Conservation (phyloP, 495 filamentous ascomycete genomes). For the Hypoxylon cercidicola region DNA sequence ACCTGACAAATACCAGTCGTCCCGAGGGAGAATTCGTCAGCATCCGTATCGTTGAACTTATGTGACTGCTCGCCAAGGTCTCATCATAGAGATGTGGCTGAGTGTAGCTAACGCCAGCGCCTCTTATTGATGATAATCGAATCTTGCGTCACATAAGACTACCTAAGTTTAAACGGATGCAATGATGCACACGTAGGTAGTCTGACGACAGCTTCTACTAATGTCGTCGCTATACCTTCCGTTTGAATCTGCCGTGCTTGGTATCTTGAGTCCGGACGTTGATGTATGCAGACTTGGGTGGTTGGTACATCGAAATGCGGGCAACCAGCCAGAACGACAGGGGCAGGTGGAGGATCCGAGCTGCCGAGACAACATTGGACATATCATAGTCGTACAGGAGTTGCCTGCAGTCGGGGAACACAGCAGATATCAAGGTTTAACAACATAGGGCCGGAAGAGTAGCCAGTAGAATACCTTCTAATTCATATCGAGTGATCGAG, state of each 20-base stretch:
- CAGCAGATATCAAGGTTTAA: slow-evolving; percentile 6
- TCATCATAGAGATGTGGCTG: not conserved
- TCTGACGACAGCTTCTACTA: not conserved
- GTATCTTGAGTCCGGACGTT: not conserved
- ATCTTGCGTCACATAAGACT: not conserved
- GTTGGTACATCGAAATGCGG: not conserved
- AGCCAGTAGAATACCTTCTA: not conserved
- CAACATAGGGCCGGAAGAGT: slow-evolving; percentile 6
- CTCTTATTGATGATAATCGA: not conserved
- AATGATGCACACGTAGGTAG: not conserved
- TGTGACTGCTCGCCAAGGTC: not conserved
- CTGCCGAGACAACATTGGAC: slow-evolving; percentile 1
- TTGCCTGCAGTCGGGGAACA: slow-evolving; percentile 1
- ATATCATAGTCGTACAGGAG: not conserved
- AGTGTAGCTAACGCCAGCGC: not conserved
- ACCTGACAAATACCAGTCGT: not conserved
- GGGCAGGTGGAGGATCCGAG: not conserved
- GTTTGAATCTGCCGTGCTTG: not conserved
- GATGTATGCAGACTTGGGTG: not conserved
- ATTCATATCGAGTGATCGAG: not conserved
- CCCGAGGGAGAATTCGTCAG: not conserved
- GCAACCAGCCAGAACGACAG: no score
- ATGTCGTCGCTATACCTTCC: not conserved
- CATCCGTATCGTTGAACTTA: no score
- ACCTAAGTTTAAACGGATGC: not conserved